Conservation (phyloP, 345 rosid genomes). For the Eucalyptus leucophloia region DNA sequence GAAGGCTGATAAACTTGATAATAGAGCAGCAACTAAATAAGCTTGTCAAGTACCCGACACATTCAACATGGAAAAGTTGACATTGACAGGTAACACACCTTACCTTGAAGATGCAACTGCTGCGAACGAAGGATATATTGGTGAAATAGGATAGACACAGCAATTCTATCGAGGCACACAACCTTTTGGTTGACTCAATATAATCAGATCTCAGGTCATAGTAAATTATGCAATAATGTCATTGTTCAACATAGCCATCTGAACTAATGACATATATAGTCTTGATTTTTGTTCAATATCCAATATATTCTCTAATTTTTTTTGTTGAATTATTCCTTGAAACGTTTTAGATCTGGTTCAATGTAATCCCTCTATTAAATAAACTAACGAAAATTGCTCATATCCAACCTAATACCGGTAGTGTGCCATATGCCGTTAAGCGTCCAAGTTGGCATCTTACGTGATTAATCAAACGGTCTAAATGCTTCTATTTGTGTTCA, state of each 20-base stretch:
- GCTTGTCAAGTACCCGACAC: neutral
- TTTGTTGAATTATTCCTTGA: neutral
- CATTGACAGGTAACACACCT: neutral
- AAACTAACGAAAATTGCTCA: no score
- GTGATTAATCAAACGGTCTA: neutral
- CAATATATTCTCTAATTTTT: neutral
- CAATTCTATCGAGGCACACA: constrained; percentile 38
- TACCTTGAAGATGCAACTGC: constrained; percentile 69
- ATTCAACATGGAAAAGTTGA: neutral
- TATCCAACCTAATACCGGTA: no score
- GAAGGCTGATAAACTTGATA: constrained; percentile 63
- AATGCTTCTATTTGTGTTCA: neutral
- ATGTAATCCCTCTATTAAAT: neutral
- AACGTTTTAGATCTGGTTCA: neutral
- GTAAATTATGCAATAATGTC: neutral
- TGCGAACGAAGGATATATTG: constrained; percentile 60
- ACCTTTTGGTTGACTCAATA: constrained; percentile 20
- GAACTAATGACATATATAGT: neutral
- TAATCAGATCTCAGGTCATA: neutral
- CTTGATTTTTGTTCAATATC: neutral
- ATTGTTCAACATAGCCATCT: neutral
- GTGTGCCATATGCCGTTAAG: neutral
- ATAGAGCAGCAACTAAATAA: neutral
- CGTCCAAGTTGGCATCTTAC: neutral
- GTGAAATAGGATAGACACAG: constrained; percentile 56